These are phyloP conservation scores for Emiliania huxleyi DNA, from an alignment of 78 protist genomes.

Conservation along the genomic window DNA sequence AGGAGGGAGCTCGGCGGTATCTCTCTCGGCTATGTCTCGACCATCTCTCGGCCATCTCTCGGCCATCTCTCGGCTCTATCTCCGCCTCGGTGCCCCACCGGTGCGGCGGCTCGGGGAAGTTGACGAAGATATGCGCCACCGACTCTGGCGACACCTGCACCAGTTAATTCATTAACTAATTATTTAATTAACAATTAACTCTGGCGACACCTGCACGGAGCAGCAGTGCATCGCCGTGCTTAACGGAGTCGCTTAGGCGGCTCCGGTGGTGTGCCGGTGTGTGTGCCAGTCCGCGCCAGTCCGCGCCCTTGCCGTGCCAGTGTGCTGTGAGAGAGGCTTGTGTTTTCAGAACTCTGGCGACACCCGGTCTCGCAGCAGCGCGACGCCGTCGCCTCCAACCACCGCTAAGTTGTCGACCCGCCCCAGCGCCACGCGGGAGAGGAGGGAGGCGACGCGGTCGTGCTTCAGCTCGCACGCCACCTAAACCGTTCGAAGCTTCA, in stretches of 20 bases:
- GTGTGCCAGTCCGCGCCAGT: no score
- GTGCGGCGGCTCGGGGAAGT: slow-evolving; percentile 38
- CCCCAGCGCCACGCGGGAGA: background rate
- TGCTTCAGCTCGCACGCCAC: background rate
- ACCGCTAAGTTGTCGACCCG: background rate
- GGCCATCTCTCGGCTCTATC: no score
- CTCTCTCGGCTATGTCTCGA: background rate
- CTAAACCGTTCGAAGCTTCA: no score
- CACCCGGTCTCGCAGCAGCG: background rate
- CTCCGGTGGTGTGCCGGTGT: no score
- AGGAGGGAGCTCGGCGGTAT: background rate
- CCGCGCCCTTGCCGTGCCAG: no score
- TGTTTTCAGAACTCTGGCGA: background rate
- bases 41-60: no score
- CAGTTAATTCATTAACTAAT: no score
- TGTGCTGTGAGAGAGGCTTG: no score
- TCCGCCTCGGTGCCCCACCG: background rate
- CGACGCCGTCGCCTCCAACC: background rate
- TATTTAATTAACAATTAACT: no score
- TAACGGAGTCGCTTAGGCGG: no score
- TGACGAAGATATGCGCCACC: background rate
- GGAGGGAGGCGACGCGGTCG: background rate
- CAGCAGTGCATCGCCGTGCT: no score
- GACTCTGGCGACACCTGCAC: background rate
- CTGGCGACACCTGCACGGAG: no score